Evolutionary conservation across 495 filamentous ascomycete species (phyloP).

Genomic region (Bombardia bombarda): DNA sequence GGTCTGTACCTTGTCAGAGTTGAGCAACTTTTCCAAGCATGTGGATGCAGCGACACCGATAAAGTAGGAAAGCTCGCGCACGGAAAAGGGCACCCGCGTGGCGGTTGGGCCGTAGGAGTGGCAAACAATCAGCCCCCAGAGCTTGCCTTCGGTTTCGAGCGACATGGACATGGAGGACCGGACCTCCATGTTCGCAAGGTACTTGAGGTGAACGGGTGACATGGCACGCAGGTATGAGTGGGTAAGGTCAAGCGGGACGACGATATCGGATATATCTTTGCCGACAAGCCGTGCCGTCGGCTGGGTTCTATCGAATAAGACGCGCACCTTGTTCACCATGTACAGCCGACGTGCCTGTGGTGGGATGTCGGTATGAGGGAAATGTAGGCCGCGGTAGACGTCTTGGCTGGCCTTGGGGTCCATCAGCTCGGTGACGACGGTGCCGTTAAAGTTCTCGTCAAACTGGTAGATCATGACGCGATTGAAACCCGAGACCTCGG

Average conservation of each 20-base stretch:
- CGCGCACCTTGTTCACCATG: conserved; percentile 62
- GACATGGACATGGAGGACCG: conserved; percentile 83
- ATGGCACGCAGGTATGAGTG: conserved; percentile 73
- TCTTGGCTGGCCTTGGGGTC: conserved; percentile 14
- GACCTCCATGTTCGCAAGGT: conserved; percentile 70
- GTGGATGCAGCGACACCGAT: conserved; percentile 69
- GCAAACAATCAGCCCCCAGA: conserved; percentile 78
- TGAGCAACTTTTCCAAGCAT: conserved; percentile 74
- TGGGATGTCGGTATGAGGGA: conserved; percentile 17
- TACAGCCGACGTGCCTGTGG: conserved; percentile 43
- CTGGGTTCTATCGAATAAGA: conserved; percentile 59
- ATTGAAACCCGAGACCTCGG: conserved; percentile 14
- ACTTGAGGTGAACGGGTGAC: conserved; percentile 74
- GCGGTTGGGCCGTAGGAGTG: conserved; percentile 63
- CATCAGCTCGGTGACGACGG: conserved; percentile 18
- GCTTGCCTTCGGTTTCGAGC: conserved; percentile 63
- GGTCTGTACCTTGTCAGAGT: conserved; percentile 64
- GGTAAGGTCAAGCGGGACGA: conserved; percentile 66
- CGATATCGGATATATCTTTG: conserved; percentile 58
- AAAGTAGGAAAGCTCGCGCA: conserved; percentile 74
- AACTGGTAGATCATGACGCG: conserved; percentile 20
- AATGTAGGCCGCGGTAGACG: conserved; percentile 16
- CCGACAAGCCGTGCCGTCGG: conserved; percentile 69
- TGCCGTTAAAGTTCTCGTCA: conserved; percentile 17
- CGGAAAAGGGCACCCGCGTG: conserved; percentile 73